phyloP scores from a whole-genome alignment of 2,329 filamentous ascomycete species.

The Nothophoma quercina region DNA sequence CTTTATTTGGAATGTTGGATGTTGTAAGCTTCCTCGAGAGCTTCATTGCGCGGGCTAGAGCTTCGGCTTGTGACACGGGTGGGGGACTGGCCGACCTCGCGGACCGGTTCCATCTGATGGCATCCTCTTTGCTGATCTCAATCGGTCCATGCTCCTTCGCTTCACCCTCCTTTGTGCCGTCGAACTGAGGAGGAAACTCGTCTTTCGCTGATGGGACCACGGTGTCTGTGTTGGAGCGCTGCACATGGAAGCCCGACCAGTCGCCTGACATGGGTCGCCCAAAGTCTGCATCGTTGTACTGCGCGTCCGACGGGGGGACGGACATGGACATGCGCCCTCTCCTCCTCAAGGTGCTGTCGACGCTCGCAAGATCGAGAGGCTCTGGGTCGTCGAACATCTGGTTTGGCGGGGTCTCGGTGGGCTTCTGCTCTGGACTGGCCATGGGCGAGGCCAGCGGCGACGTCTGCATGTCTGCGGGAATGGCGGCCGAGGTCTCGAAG shows the following conservation, averaged over 20 bases:
- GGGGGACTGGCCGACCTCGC: slow-evolving; percentile 78
- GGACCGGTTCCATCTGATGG: slow-evolving; percentile 44
- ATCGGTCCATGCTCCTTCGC: slow-evolving; percentile 37
- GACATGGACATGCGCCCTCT: slow-evolving; percentile 43
- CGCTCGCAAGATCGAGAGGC: slow-evolving; percentile 69
- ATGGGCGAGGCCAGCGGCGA: slow-evolving; percentile 91
- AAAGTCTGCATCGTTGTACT: slow-evolving; percentile 26
- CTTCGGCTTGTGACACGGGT: slow-evolving; percentile 74
- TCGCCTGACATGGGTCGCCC: slow-evolving; percentile 42
- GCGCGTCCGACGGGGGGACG: slow-evolving; percentile 31
- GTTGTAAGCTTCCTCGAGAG: slow-evolving; percentile 87
- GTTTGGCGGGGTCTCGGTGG: slow-evolving; percentile 54
- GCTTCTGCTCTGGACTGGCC: slow-evolving; percentile 76
- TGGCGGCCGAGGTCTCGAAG: slow-evolving; percentile 90
- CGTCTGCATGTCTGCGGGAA: slow-evolving; percentile 93
- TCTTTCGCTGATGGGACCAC: slow-evolving; percentile 56
- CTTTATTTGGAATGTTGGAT: slow-evolving; percentile 89
- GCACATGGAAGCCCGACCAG: slow-evolving; percentile 45
- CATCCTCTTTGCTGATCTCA: slow-evolving; percentile 43
- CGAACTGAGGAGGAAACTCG: slow-evolving; percentile 46
- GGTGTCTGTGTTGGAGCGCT: slow-evolving; percentile 63
- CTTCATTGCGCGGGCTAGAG: slow-evolving; percentile 80
- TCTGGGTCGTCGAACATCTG: slow-evolving; percentile 72
- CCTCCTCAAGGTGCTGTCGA: slow-evolving; percentile 32
- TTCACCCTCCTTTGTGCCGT: slow-evolving; percentile 29